Percentiles rank a stretch among this genome's conserved stretches.
phyloP scores from a whole-genome alignment of 192 early-diverging fungal genomes.

The Podila horticola region DNA sequence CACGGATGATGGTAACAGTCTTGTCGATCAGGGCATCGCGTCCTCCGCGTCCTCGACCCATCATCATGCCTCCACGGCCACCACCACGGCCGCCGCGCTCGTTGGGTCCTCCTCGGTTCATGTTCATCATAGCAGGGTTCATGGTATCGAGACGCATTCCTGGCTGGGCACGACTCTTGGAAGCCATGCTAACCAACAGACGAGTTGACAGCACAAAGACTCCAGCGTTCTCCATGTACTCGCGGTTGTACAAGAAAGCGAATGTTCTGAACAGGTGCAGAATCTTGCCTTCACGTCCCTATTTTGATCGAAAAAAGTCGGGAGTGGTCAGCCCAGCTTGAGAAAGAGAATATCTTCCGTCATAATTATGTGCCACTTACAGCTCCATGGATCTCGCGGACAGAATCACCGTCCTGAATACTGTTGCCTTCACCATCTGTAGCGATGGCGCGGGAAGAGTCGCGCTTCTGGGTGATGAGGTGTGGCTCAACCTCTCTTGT shows the following conservation, averaged over 20 bases:
- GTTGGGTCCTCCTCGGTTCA: slow-evolving; percentile 46
- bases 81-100: slow-evolving; percentile 60
- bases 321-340: background rate
- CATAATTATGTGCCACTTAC: slow-evolving; percentile 14
- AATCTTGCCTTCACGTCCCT: slow-evolving; percentile 73
- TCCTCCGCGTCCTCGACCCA: slow-evolving; percentile 62
- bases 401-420: slow-evolving; percentile 76
- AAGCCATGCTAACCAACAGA: slow-evolving; percentile 68
- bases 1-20: slow-evolving; percentile 85
- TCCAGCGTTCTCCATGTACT: slow-evolving; percentile 76
- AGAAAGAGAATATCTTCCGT: background rate
- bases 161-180: slow-evolving; percentile 51
- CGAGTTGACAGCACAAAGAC: slow-evolving; percentile 79
- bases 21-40: slow-evolving; percentile 71
- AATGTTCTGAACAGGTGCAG: slow-evolving; percentile 85
- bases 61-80: slow-evolving; percentile 50
- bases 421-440: slow-evolving; percentile 62
- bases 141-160: slow-evolving; percentile 52
- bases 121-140: slow-evolving; percentile 53
- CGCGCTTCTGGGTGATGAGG: slow-evolving; percentile 78
- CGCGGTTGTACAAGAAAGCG: slow-evolving; percentile 84
- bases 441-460: slow-evolving; percentile 63
- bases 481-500: slow-evolving; percentile 70
- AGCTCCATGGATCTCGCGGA: slow-evolving; percentile 75
- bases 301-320: background rate